Evolutionary conservation across 2,329 filamentous ascomycete species (phyloP).

Genomic region (Claviceps digitariae): DNA sequence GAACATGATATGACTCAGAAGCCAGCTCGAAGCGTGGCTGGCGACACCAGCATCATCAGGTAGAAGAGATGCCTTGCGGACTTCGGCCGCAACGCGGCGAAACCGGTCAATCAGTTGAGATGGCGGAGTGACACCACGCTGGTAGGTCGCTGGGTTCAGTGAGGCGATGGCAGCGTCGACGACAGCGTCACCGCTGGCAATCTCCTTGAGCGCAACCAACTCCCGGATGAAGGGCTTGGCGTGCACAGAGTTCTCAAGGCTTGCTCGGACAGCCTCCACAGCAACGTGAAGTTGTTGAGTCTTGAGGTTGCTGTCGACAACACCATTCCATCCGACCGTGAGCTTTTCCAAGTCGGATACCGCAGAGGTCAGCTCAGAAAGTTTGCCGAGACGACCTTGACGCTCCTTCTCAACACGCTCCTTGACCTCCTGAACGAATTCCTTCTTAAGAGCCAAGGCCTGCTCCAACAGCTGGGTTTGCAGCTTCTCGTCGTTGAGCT

Average conservation of each 20-base stretch:
- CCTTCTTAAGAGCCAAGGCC: slow-evolving; percentile 73
- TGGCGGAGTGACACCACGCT: slow-evolving; percentile 72
- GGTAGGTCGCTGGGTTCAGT: slow-evolving; percentile 87
- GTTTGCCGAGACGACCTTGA: slow-evolving; percentile 70
- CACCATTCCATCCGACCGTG: slow-evolving; percentile 77
- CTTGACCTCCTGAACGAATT: slow-evolving; percentile 67
- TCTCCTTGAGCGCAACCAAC: slow-evolving; percentile 87
- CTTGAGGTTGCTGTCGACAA: slow-evolving; percentile 79
- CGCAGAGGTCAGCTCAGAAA: slow-evolving; percentile 63
- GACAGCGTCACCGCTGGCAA: slow-evolving; percentile 69
- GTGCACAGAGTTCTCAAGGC: slow-evolving; percentile 55
- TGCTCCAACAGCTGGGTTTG: slow-evolving; percentile 83
- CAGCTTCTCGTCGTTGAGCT: slow-evolving; percentile 69
- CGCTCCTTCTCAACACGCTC: slow-evolving; percentile 80
- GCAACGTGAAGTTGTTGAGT: slow-evolving; percentile 95
- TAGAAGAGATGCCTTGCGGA: slow-evolving; percentile 83
- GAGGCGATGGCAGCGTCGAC: slow-evolving; percentile 92
- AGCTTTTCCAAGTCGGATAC: slow-evolving; percentile 79
- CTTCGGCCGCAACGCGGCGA: slow-evolving; percentile 80
- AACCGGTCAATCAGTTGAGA: slow-evolving; percentile 90
- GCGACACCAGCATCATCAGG: slow-evolving; percentile 91
- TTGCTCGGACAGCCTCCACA: slow-evolving; percentile 80
- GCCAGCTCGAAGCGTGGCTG: slow-evolving; percentile 78
- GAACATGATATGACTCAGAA: slow-evolving; percentile 91
- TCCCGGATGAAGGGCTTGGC: slow-evolving; percentile 83